Evolutionary conservation across 257 asterid genomes (phyloP).

Genomic region (Hygrophila difformis): DNA sequence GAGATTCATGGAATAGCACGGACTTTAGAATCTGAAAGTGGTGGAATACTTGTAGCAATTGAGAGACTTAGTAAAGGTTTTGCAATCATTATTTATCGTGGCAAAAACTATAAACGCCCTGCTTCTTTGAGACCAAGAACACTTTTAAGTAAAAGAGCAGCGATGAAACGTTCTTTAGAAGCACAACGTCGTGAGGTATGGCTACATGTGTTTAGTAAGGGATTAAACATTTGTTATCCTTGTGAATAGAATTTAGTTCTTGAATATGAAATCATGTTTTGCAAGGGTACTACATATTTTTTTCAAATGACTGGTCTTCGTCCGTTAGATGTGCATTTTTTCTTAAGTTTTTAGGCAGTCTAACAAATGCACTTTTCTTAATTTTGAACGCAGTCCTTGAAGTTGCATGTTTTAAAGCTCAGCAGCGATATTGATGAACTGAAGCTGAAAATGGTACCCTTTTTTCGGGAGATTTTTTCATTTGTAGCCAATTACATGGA

Average conservation of each 20-base stretch:
- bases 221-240: constrained; percentile 2
- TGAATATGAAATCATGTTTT: too few species aligned
- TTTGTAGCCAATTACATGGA: constrained; percentile 5
- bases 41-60: constrained; percentile 92
- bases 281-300: too few species aligned
- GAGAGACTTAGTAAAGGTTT: constrained; percentile 80
- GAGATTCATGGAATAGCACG: constrained; percentile 68
- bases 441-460: constrained; percentile 66
- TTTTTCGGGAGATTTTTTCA: constrained; percentile 5
- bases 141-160: constrained; percentile 84
- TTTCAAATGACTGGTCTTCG: constrained; percentile 13
- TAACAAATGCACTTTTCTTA: too few species aligned
- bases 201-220: constrained; percentile 12
- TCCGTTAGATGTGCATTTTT: constrained; percentile 19
- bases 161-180: constrained; percentile 83
- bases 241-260: neutral
- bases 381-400: constrained; percentile 74
- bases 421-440: constrained; percentile 48
- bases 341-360: too few species aligned
- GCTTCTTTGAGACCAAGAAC: constrained; percentile 83
- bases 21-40: constrained; percentile 83
- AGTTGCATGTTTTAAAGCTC: constrained; percentile 84
- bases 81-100: constrained; percentile 84
- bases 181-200: constrained; percentile 85
- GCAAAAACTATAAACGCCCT: constrained; percentile 87